Evolutionary conservation across 2,329 filamentous ascomycete species (phyloP).

Genomic region (Tympanopsis confertula): DNA sequence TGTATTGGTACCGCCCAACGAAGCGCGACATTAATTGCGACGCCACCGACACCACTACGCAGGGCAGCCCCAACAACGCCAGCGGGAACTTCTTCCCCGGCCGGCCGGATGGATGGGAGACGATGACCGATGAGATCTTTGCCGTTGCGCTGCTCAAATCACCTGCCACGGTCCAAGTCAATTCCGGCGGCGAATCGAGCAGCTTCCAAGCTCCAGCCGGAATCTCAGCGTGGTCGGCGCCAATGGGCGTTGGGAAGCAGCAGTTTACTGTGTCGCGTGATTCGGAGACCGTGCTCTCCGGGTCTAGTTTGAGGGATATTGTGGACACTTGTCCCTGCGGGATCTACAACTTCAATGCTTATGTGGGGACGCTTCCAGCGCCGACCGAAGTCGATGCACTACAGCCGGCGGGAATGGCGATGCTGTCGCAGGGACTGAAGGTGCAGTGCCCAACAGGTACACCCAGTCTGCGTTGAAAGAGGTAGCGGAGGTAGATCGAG

Average conservation of each 20-base stretch:
- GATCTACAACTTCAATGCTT: constrained; percentile 45
- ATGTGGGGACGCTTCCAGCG: constrained; percentile 35
- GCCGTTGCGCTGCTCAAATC: constrained; percentile 36
- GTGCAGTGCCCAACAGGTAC: constrained; percentile 14
- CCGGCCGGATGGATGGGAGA: constrained; percentile 34
- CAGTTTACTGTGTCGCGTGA: constrained; percentile 30
- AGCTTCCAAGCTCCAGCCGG: constrained; percentile 32
- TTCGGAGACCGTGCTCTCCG: constrained; percentile 26
- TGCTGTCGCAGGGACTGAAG: constrained; percentile 14
- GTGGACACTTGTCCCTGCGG: constrained; percentile 34
- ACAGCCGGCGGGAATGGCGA: constrained; percentile 15
- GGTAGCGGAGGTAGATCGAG: too few relatives aligned
- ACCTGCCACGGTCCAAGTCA: constrained; percentile 28
- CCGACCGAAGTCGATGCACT: constrained; percentile 18
- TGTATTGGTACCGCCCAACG: constrained; percentile 44
- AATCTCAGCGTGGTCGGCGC: constrained; percentile 27
- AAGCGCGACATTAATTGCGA: constrained; percentile 33
- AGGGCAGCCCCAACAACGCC: constrained; percentile 25
- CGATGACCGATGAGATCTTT: constrained; percentile 35
- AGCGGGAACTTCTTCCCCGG: constrained; percentile 39
- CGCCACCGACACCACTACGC: constrained; percentile 35
- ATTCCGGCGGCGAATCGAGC: constrained; percentile 28
- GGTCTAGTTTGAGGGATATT: constrained; percentile 36
- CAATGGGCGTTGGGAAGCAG: constrained; percentile 34
- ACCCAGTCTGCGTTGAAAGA: too few relatives aligned